These are phyloP conservation scores for Parasarocladium wereldwijsianum DNA, from an alignment of 2,329 filamentous ascomycete species.

Conservation along the genomic window DNA sequence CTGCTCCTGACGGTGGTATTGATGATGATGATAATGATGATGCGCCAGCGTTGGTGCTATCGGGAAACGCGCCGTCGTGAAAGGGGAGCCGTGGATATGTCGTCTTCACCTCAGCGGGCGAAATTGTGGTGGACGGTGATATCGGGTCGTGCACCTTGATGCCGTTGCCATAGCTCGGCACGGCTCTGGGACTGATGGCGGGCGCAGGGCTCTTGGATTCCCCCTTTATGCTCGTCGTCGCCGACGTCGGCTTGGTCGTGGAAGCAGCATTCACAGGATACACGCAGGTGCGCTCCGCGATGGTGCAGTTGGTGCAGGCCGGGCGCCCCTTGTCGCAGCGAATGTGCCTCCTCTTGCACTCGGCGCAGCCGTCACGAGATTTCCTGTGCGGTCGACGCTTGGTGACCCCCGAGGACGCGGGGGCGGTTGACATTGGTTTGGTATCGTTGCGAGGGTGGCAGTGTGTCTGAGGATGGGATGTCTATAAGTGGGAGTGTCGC, in stretches of 20 bases:
- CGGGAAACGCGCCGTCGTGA: constrained; percentile 2
- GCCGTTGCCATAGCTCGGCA: no score
- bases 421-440: constrained; percentile 5
- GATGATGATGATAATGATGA: constrained; percentile 4
- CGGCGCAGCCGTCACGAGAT: constrained; percentile 24
- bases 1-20: constrained; percentile 5
- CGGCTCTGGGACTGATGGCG: no score
- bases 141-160: no score
- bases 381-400: constrained; percentile 22
- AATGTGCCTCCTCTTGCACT: constrained; percentile 25
- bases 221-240: constrained; percentile 6
- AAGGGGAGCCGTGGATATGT: constrained; percentile 3
- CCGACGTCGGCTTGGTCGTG: constrained; percentile 5
- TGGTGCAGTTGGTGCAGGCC: constrained; percentile 23
- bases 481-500: no score
- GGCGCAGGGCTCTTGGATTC: no score
- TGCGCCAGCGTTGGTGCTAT: constrained; percentile 3
- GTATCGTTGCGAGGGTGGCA: no score
- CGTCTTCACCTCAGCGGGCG: no score
- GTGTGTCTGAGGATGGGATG: no score
- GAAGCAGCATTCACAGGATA: constrained; percentile 12
- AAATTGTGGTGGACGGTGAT: no score
- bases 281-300: constrained; percentile 20
- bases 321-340: constrained; percentile 28
- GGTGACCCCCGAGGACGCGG: constrained; percentile 11